Percentiles rank a stretch among this genome's conserved stretches.
These are phyloP conservation scores for Trametes pubescens DNA, from an alignment of 1,284 basidiomycete species.

Conservation along the genomic window DNA sequence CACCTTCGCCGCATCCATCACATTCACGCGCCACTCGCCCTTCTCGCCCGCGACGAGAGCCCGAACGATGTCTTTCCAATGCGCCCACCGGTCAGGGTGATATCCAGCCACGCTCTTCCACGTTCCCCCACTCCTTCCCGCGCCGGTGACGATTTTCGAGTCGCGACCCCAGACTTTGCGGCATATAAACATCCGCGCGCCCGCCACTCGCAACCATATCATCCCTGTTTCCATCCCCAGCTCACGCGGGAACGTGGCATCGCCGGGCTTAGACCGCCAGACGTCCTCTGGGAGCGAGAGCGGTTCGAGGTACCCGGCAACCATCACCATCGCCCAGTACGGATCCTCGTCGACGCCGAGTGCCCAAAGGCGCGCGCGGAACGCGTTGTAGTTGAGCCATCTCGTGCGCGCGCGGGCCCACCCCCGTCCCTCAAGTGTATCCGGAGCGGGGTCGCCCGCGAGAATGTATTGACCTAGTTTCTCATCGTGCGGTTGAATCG, in stretches of 20 bases:
- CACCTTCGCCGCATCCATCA: constrained; percentile 14
- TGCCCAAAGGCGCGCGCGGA: constrained; percentile 25
- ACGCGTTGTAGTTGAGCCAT: constrained; percentile 27
- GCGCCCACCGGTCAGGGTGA: constrained; percentile 13
- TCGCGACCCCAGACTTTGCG: neutral
- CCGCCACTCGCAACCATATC: constrained; percentile 10
- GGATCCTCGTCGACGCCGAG: constrained; percentile 21
- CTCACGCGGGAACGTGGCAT: neutral
- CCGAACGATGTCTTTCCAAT: constrained; percentile 15
- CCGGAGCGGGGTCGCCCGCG: constrained; percentile 4
- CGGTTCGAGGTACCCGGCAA: constrained; percentile 24
- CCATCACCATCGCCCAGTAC: constrained; percentile 20
- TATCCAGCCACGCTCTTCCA: constrained; percentile 18
- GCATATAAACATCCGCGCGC: constrained; percentile 9
- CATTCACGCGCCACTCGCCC: neutral
- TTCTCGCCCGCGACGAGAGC: neutral
- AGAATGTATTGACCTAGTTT: neutral
- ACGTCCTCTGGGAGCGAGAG: constrained; percentile 12
- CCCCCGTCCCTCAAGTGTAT: constrained; percentile 4
- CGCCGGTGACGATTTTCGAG: neutral
- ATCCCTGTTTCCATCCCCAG: neutral
- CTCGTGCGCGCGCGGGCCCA: constrained; percentile 11
- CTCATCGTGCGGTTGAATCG: neutral
- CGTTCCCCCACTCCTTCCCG: constrained; percentile 3
- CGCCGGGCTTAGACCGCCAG: neutral